phyloP scores from a whole-genome alignment of 176 grass and related monocot genomes.

The Dactylis glomerata region DNA sequence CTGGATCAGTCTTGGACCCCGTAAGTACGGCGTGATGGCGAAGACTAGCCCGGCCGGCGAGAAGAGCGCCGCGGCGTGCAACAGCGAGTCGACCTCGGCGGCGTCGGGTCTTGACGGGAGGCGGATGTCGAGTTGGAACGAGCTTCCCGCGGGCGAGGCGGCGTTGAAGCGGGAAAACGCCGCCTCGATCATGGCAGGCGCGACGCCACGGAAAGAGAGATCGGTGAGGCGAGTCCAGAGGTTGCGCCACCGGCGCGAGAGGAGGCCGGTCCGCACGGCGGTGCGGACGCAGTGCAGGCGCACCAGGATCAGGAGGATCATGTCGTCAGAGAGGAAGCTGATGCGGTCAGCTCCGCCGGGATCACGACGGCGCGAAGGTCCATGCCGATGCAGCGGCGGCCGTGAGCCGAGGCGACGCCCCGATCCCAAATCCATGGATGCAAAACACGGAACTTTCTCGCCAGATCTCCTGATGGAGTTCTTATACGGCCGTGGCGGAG shows the following conservation, averaged over 20 bases:
- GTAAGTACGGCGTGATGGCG: background rate
- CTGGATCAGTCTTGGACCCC: no score
- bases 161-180: background rate
- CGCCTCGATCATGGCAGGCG: background rate
- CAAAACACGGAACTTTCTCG: no score
- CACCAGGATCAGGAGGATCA: background rate
- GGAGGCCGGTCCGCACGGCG: no score
- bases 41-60: background rate
- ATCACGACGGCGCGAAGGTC: background rate
- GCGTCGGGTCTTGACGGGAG: background rate
- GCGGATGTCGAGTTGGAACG: background rate
- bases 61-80: background rate
- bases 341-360: background rate
- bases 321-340: background rate
- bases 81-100: background rate
- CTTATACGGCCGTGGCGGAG: no score
- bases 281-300: background rate
- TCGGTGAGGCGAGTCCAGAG: background rate
- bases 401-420: background rate
- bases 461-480: no score
- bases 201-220: background rate
- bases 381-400: background rate
- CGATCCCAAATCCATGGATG: background rate
- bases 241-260: background rate
- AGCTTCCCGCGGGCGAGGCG: background rate